Conservation (phyloP, 768 basidiomycete species). For the Termitomyces sp. region DNA sequence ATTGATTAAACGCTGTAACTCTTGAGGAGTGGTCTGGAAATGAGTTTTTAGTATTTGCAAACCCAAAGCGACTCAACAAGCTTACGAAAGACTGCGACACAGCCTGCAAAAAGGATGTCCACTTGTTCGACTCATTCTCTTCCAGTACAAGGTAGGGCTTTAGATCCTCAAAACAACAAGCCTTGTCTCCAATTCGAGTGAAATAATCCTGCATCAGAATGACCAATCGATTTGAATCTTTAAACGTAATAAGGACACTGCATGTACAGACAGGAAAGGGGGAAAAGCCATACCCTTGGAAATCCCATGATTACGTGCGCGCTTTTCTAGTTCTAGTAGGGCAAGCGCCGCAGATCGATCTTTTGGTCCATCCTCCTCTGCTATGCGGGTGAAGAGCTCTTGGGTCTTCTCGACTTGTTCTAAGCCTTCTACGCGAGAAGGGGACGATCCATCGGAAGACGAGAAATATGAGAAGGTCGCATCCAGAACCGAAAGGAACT, state of each 20-base stretch:
- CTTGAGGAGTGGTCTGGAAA: constrained; percentile 42
- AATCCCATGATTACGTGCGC: constrained; percentile 46
- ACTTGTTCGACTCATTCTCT: constrained; percentile 44
- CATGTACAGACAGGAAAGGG: background rate
- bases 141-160: constrained; percentile 59
- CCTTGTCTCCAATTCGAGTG: constrained; percentile 70
- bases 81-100: constrained; percentile 50
- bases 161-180: constrained; percentile 87
- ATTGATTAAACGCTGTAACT: constrained; percentile 71
- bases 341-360: constrained; percentile 78
- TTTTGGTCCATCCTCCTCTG: constrained; percentile 60
- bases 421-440: constrained; percentile 34
- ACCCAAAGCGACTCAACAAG: constrained; percentile 11
- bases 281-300: constrained; percentile 38
- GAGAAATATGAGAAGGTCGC: constrained; percentile 51
- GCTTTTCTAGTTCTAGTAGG: constrained; percentile 72
- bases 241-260: background rate
- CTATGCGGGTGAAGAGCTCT: constrained; percentile 54
- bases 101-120: constrained; percentile 53
- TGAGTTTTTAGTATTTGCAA: constrained; percentile 22
- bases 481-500: constrained; percentile 74
- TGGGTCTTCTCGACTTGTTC: constrained; percentile 42
- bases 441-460: constrained; percentile 13
- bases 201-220: constrained; percentile 67
- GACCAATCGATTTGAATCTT: constrained; percentile 47